Conservation (phyloP, 768 basidiomycete genomes). For the Tulasnella sp. region DNA sequence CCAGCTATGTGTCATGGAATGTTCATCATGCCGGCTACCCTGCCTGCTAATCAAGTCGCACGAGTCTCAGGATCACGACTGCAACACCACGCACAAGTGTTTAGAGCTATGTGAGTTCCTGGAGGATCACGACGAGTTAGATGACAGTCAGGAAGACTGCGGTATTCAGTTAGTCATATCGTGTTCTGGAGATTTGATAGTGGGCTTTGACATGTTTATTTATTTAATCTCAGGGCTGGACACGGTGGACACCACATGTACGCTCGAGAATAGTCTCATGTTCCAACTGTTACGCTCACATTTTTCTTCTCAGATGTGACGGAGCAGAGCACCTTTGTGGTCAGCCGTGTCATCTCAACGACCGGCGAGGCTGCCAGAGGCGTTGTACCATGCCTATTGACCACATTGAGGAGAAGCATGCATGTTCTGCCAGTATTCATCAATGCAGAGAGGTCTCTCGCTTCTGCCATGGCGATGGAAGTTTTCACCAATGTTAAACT, state of each 20-base stretch:
- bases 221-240: constrained; percentile 39
- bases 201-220: not conserved
- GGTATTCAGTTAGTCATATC: constrained; percentile 36
- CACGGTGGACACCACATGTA: constrained; percentile 49
- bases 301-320: constrained; percentile 35
- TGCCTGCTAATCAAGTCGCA: constrained; percentile 42
- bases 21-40: constrained; percentile 37
- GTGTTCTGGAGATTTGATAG: no score
- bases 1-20: constrained; percentile 42
- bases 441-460: constrained; percentile 40
- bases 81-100: constrained; percentile 42
- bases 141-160: constrained; percentile 25
- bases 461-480: no score
- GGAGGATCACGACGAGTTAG: constrained; percentile 29
- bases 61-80: constrained; percentile 36
- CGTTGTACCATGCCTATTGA: constrained; percentile 44
- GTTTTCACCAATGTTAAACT: no score
- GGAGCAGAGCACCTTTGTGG: constrained; percentile 46
- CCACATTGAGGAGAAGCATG: constrained; percentile 40
- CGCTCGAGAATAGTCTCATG: constrained; percentile 16
- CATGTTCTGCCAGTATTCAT: constrained; percentile 44
- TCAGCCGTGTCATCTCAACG: constrained; percentile 36
- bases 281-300: not conserved
- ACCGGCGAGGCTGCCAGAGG: constrained; percentile 41
- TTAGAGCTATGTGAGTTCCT: constrained; percentile 35